A percentile compares a stretch with the other conserved stretches of the same genome.
Conservation (phyloP, 2,329 filamentous ascomycete species). For the Tolypocladium sp. region DNA sequence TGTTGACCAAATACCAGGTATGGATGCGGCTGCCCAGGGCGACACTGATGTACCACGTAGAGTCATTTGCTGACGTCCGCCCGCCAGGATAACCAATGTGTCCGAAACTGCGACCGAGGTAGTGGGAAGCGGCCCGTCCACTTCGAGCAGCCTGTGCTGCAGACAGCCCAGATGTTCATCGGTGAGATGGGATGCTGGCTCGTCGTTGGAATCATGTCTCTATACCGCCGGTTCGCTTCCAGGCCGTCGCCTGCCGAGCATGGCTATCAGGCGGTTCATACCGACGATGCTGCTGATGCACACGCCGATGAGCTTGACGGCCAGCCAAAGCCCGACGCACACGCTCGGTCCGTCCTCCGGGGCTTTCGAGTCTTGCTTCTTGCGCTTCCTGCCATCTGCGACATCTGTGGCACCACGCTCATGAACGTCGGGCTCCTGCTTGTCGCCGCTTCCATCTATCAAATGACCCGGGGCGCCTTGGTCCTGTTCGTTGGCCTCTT, state of each 20-base stretch:
- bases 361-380: constrained; percentile 68
- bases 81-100: constrained; percentile 88
- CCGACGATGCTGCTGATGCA: constrained; percentile 28
- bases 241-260: constrained; percentile 31
- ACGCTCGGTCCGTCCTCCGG: constrained; percentile 50
- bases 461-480: constrained; percentile 93
- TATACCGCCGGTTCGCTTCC: constrained; percentile 51
- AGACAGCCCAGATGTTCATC: constrained; percentile 97
- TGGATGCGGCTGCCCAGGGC: constrained; percentile 7
- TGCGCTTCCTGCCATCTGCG: constrained; percentile 80
- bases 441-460: constrained; percentile 92
- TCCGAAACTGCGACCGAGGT: constrained; percentile 71
- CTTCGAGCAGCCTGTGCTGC: constrained; percentile 93
- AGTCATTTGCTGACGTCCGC: neutral
- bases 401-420: constrained; percentile 88
- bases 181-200: constrained; percentile 96
- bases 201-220: constrained; percentile 61
- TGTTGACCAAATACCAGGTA: constrained; percentile 94
- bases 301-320: constrained; percentile 7
- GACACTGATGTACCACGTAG: too few species aligned
- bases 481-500: constrained; percentile 95
- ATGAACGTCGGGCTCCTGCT: constrained; percentile 96
- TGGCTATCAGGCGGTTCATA: constrained; percentile 59
- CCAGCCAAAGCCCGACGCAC: constrained; percentile 34
- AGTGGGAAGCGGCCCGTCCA: constrained; percentile 56